A percentile compares a stretch with the other conserved stretches of the same genome.
These are phyloP conservation scores for Neurospora cerealis DNA, from an alignment of 495 filamentous ascomycete genomes.

Conservation along the genomic window DNA sequence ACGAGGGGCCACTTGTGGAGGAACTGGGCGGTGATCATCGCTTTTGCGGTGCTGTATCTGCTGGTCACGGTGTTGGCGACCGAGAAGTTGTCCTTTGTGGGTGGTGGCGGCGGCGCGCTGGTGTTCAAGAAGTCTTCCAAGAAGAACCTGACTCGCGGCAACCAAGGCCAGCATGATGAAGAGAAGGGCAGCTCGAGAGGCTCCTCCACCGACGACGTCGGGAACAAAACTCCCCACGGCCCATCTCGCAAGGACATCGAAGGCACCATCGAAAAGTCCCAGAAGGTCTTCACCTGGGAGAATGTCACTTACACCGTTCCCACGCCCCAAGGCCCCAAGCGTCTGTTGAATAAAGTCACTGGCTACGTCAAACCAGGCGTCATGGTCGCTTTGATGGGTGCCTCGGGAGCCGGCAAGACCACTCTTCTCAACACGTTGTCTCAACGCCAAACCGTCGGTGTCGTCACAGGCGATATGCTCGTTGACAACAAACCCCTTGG, in stretches of 20 bases:
- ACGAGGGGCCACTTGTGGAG: slow-evolving; percentile 61
- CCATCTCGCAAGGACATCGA: slow-evolving; percentile 32
- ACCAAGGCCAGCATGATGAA: slow-evolving; percentile 19
- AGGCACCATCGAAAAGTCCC: slow-evolving; percentile 7
- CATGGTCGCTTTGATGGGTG: slow-evolving; percentile 76
- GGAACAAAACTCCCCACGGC: slow-evolving; percentile 21
- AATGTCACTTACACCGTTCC: slow-evolving; percentile 56
- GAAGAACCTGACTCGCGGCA: slow-evolving; percentile 16
- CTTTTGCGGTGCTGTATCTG: slow-evolving; percentile 60
- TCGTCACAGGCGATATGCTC: slow-evolving; percentile 63
- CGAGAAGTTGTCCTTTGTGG: slow-evolving; percentile 42
- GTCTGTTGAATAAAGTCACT: slow-evolving; percentile 57
- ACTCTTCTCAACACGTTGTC: slow-evolving; percentile 58
- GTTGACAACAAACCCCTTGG: slow-evolving; percentile 65
- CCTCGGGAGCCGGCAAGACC: slow-evolving; percentile 73
- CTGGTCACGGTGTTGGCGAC: slow-evolving; percentile 53
- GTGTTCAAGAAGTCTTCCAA: slow-evolving; percentile 26
- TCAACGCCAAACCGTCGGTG: slow-evolving; percentile 64
- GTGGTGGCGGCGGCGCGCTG: slow-evolving; percentile 19
- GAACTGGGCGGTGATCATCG: slow-evolving; percentile 68
- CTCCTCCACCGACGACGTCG: slow-evolving; percentile 11
- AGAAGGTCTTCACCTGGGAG: slow-evolving; percentile 49
- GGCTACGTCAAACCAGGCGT: slow-evolving; percentile 75
- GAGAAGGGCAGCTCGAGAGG: slow-evolving; percentile 30
- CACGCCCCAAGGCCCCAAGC: slow-evolving; percentile 44